A percentile compares a stretch with the other conserved stretches of the same genome.
phyloP scores from a whole-genome alignment of 2,329 filamentous ascomycete species.

The Ascochyta fabae region DNA sequence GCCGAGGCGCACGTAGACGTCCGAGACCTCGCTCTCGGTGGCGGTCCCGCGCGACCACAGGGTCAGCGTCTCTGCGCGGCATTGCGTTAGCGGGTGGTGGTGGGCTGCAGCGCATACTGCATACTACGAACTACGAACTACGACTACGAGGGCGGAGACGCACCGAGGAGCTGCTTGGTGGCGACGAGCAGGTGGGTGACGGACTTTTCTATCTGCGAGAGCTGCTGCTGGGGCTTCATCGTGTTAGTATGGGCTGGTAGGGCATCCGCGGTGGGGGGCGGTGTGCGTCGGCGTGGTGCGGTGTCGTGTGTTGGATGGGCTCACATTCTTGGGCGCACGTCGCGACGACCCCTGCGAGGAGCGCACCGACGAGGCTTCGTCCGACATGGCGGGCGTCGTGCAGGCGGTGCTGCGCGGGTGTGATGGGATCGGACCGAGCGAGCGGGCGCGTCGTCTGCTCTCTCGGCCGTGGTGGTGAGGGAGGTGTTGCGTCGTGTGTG shows the following conservation, averaged over 20 bases:
- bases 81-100: constrained; percentile 24
- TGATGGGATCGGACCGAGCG: constrained; percentile 8
- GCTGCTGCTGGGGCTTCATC: constrained; percentile 70
- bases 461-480: background rate
- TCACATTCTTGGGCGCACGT: constrained; percentile 47
- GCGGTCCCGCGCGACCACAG: constrained; percentile 95
- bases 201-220: constrained; percentile 98
- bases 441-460: background rate
- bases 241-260: background rate
- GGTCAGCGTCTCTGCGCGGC: constrained; percentile 77
- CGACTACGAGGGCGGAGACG: constrained; percentile 8
- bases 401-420: constrained; percentile 25
- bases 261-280: background rate
- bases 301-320: constrained; percentile 12
- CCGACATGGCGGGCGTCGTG: constrained; percentile 32
- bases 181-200: constrained; percentile 91
- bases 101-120: background rate
- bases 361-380: constrained; percentile 35
- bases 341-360: constrained; percentile 56
- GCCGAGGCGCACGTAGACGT: constrained; percentile 95
- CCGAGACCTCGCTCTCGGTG: constrained; percentile 92
- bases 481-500: background rate
- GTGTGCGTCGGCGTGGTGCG: constrained; percentile 3
- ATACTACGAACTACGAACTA: too few species aligned
- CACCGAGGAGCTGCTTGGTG: constrained; percentile 85